Conservation (phyloP, 2,329 filamentous ascomycete genomes). For the Didymella segeticola region DNA sequence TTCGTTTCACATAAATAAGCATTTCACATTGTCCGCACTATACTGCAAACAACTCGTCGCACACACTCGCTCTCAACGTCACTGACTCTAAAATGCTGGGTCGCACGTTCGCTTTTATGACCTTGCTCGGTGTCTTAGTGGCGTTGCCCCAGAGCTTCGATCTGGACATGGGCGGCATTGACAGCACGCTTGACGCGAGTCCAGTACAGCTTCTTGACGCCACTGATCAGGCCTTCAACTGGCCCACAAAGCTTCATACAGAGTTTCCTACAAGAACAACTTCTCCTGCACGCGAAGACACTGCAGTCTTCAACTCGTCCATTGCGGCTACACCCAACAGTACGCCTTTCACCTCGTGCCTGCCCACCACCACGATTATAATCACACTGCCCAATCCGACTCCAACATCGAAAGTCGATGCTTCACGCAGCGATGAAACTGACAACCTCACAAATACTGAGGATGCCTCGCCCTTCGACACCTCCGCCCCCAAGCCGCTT, state of each 20-base stretch:
- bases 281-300: no score
- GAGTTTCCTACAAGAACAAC: not conserved
- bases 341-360: not conserved
- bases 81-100: not conserved
- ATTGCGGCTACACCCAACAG: not conserved
- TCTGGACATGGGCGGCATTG: slow-evolving; percentile 5
- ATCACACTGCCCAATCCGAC: slow-evolving; percentile 3
- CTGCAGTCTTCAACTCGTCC: not conserved
- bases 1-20: not conserved
- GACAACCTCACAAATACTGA: not conserved
- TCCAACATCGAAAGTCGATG: not conserved
- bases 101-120: not conserved
- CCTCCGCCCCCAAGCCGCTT: not conserved
- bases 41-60: not conserved
- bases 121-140: not conserved
- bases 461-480: not conserved
- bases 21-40: not conserved
- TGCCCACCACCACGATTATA: slow-evolving; percentile 1
- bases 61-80: not conserved
- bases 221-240: not conserved
- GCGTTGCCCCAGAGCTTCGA: slow-evolving; percentile 5
- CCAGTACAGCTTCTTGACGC: not conserved
- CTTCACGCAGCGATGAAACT: not conserved
- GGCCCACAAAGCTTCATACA: not conserved
- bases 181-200: not conserved